Evolutionary conservation across 1,284 basidiomycete genomes (phyloP).

Genomic region (Chalciporus sp.): DNA sequence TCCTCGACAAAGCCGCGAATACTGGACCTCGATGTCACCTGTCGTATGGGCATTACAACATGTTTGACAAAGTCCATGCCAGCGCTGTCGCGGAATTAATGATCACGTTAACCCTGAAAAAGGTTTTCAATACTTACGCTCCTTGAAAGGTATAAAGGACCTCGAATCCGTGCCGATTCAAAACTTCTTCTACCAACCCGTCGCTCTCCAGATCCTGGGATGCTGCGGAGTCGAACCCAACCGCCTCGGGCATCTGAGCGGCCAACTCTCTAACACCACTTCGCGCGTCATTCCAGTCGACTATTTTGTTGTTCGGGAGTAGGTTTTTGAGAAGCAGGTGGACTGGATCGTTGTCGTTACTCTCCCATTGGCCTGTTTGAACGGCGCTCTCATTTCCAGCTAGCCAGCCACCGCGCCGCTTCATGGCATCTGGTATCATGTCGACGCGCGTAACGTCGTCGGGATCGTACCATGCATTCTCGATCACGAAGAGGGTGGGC

Average conservation of each 20-base stretch:
- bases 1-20: slow-evolving; percentile 40
- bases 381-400: slow-evolving; percentile 15
- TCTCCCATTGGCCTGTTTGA: slow-evolving; percentile 23
- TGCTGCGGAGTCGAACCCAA: not conserved
- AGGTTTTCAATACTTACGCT: slow-evolving; percentile 28
- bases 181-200: slow-evolving; percentile 29
- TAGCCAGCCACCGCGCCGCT: slow-evolving; percentile 22
- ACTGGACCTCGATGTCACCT: slow-evolving; percentile 33
- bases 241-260: slow-evolving; percentile 16
- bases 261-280: slow-evolving; percentile 18
- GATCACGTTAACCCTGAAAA: not conserved
- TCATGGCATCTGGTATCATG: slow-evolving; percentile 22
- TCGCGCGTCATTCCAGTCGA: slow-evolving; percentile 35
- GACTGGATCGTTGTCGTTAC: slow-evolving; percentile 3
- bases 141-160: slow-evolving; percentile 38
- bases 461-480: slow-evolving; percentile 41
- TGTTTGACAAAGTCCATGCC: slow-evolving; percentile 45
- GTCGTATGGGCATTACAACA: slow-evolving; percentile 38
- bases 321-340: slow-evolving; percentile 20
- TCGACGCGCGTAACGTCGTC: slow-evolving; percentile 38
- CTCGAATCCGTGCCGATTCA: slow-evolving; percentile 37
- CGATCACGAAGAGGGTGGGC: slow-evolving; percentile 34
- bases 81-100: slow-evolving; percentile 26
- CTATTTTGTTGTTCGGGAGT: slow-evolving; percentile 25
- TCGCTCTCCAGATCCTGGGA: slow-evolving; percentile 21